These are phyloP conservation scores for Meredithiella fracta DNA, from an alignment of 2,329 filamentous ascomycete genomes.

Conservation along the genomic window DNA sequence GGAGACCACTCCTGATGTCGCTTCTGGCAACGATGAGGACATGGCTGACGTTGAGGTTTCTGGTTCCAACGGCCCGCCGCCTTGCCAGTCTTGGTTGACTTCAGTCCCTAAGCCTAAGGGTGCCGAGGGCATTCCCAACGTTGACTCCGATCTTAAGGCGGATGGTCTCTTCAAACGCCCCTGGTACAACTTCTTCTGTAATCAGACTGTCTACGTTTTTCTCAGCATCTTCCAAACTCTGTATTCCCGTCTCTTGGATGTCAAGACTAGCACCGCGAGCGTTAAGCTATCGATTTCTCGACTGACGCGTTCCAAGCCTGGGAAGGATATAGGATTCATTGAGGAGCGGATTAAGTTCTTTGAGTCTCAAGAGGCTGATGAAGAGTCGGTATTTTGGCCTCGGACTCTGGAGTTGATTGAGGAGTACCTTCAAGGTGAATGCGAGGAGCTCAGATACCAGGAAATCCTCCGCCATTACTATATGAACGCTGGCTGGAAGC, in stretches of 20 bases:
- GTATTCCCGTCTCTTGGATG: constrained; percentile 64
- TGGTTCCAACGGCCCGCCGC: constrained; percentile 32
- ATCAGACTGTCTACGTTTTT: constrained; percentile 85
- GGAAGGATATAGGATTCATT: constrained; percentile 66
- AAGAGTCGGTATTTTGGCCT: constrained; percentile 56
- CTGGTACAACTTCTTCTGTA: constrained; percentile 80
- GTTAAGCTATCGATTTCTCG: constrained; percentile 60
- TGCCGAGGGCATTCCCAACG: constrained; percentile 27
- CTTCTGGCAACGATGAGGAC: constrained; percentile 55
- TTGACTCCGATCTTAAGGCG: constrained; percentile 47
- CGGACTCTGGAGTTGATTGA: constrained; percentile 76
- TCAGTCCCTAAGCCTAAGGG: constrained; percentile 34
- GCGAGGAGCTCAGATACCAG: constrained; percentile 72
- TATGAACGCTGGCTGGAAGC: constrained; percentile 73
- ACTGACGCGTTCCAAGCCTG: constrained; percentile 60
- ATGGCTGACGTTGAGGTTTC: constrained; percentile 42
- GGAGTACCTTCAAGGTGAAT: constrained; percentile 65
- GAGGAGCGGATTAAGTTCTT: constrained; percentile 71
- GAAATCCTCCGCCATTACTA: constrained; percentile 87
- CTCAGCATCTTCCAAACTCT: constrained; percentile 86
- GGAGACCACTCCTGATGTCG: constrained; percentile 72
- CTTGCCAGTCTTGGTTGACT: constrained; percentile 44
- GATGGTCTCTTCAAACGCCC: constrained; percentile 69
- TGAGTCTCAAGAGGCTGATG: constrained; percentile 28
- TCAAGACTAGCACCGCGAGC: constrained; percentile 63